Evolutionary conservation across 1,284 basidiomycete species (phyloP), one percentile per base, ranked within the genome.

Genomic region (Heterobasidion occidentale): DNA sequence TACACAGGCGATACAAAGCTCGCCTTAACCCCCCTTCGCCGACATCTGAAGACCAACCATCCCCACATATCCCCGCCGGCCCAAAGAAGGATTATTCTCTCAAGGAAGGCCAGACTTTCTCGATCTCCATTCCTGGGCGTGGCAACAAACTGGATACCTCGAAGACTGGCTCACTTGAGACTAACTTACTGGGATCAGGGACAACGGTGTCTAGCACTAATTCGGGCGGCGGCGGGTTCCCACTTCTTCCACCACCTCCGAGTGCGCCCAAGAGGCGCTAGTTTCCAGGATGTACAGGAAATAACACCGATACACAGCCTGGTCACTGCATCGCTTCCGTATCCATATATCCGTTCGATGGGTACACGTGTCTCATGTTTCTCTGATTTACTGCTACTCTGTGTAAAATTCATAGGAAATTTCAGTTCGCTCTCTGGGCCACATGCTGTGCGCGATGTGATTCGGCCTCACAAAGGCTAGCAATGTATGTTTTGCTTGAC

Each of bases 91-190:
- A 99, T 67, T 98, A 97, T 69, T 90, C 88, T 38, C 75, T 99
- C 63, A 98, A 98, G 68, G 93, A 95, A 65, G 97, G 97, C 14
- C 91, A 99, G 68, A 98, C 95, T 0, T 95, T 99, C 70, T 88
- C 87, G 12, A 95, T 98, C 66, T 80, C 83, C 52, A 90, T 98
- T 57, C 94, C 94, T 8, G 93, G 93, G 8, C 79, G 68, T 12
- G 15, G 50, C 58, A 71, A 71, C 56, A 58, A 58, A 46, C 60
- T 53, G 15, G 52, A 51, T 11, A 52, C 45, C 27, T 55, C 42
- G 19, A 53, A 50, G 36, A 54, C 53, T 55, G 59, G 45, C 44
- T 55, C 9, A 42, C 60, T 53, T 11, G 56, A 54, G 7, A 44
- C 62, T 8, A 61, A 63, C 47, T 57, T 70, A 8, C 58, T 67